Conservation (phyloP, 495 filamentous ascomycete genomes). For the Hypoxylon subgilvum region DNA sequence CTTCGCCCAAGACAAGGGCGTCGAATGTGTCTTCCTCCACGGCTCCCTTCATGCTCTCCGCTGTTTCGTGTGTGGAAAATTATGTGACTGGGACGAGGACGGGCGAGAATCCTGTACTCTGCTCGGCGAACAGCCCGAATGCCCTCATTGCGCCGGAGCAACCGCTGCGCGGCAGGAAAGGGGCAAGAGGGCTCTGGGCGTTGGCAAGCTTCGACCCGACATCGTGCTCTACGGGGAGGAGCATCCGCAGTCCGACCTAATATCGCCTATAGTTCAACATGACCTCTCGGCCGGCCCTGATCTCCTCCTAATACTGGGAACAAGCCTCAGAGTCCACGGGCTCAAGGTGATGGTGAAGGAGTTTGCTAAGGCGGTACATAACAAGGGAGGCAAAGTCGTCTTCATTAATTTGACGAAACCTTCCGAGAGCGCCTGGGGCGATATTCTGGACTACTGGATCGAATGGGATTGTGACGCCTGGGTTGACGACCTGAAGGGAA, state of each 20-base stretch:
- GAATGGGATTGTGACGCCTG: slow-evolving; percentile 76
- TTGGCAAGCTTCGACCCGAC: slow-evolving; percentile 69
- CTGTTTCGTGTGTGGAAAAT: slow-evolving; percentile 66
- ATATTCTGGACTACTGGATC: slow-evolving; percentile 71
- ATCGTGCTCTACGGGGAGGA: slow-evolving; percentile 76
- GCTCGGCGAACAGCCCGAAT: slow-evolving; percentile 66
- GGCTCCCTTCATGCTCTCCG: slow-evolving; percentile 65
- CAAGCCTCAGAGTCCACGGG: slow-evolving; percentile 71
- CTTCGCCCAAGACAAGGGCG: slow-evolving; percentile 42
- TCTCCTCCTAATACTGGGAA: slow-evolving; percentile 69
- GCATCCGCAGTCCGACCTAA: slow-evolving; percentile 67
- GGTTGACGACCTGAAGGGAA: slow-evolving; percentile 63
- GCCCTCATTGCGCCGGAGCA: slow-evolving; percentile 62
- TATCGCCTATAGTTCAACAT: slow-evolving; percentile 66
- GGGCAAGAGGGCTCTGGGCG: slow-evolving; percentile 66
- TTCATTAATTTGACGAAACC: slow-evolving; percentile 74
- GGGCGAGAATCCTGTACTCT: slow-evolving; percentile 55
- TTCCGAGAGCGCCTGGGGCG: slow-evolving; percentile 69
- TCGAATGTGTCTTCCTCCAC: slow-evolving; percentile 71
- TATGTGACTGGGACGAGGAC: slow-evolving; percentile 65
- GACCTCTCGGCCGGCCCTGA: slow-evolving; percentile 67
- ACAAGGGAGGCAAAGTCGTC: slow-evolving; percentile 66
- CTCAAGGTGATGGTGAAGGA: slow-evolving; percentile 70
- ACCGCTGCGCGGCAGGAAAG: slow-evolving; percentile 62
- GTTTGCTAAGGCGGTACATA: slow-evolving; percentile 73